Percentiles rank a stretch among this genome's conserved stretches.
Evolutionary conservation across 2,329 filamentous ascomycete genomes (phyloP).

Genomic region (Fusarium illudens): DNA sequence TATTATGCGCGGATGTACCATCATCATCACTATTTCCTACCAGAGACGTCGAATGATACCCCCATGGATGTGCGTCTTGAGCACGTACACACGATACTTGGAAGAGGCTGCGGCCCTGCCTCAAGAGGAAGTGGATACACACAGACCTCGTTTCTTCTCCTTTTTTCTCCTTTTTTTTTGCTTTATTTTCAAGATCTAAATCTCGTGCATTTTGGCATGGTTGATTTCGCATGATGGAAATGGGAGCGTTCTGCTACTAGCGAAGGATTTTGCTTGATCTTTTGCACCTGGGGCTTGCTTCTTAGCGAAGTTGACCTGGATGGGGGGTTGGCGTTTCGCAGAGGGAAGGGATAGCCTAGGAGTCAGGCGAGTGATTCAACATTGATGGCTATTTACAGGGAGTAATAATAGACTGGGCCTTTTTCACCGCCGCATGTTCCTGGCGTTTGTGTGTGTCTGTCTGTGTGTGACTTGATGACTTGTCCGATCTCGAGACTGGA

Average conservation of each 20-base stretch:
- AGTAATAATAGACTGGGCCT: conserved; percentile 30
- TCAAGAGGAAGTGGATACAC: conserved; percentile 15
- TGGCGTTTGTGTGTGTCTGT: background rate
- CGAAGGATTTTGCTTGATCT: background rate
- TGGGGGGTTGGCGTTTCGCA: conserved; percentile 36
- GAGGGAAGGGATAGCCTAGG: conserved; percentile 21
- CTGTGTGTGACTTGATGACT: background rate
- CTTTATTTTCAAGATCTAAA: conserved; percentile 6
- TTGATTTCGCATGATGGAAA: conserved; percentile 2
- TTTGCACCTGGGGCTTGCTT: conserved; percentile 32
- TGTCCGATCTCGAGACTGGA: background rate
- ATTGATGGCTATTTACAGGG: conserved; percentile 23
- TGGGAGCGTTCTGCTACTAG: conserved; percentile 2
- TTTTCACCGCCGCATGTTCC: background rate
- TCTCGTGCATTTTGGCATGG: conserved; percentile 20
- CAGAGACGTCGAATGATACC: conserved; percentile 43
- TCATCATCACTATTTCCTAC: conserved; percentile 29
- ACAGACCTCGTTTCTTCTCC: conserved; percentile 16
- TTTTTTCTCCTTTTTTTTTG: background rate
- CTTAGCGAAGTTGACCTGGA: conserved; percentile 32
- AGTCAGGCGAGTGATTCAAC: conserved; percentile 27
- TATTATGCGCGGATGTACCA: conserved; percentile 32
- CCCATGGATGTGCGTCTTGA: conserved; percentile 21
- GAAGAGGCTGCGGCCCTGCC: conserved; percentile 19
- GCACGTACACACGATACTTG: conserved; percentile 28